A percentile compares a stretch with the other conserved stretches of the same genome.
Evolutionary conservation across 805 yeast genomes (phyloP).

Genomic region (Yamadazyma laniorum): DNA sequence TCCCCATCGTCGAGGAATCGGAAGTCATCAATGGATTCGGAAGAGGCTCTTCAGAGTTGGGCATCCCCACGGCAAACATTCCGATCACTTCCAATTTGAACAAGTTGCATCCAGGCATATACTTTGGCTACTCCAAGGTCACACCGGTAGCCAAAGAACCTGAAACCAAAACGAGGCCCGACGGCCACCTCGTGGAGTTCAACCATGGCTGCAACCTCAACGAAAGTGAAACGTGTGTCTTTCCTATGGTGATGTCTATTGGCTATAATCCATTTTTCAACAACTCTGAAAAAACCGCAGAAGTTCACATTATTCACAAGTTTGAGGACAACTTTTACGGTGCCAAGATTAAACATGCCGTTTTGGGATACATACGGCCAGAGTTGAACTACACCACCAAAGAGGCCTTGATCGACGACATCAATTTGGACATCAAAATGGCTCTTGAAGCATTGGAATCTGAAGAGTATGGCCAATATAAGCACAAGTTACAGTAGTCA

Average conservation of each 20-base stretch:
- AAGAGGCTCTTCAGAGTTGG: slow-evolving; percentile 89
- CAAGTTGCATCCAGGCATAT: slow-evolving; percentile 71
- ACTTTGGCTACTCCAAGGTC: slow-evolving; percentile 72
- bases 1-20: slow-evolving; percentile 43
- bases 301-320: slow-evolving; percentile 78
- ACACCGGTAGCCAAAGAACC: slow-evolving; percentile 17
- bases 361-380: slow-evolving; percentile 89
- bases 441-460: slow-evolving; percentile 50
- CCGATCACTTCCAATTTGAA: slow-evolving; percentile 52
- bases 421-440: slow-evolving; percentile 70
- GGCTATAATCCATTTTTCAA: slow-evolving; percentile 95
- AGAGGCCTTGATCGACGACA: slow-evolving; percentile 84
- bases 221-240: slow-evolving; percentile 42
- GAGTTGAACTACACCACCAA: slow-evolving; percentile 81
- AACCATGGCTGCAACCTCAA: slow-evolving; percentile 57
- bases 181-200: slow-evolving; percentile 38
- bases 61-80: slow-evolving; percentile 94
- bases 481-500: background rate
- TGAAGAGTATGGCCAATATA: slow-evolving; percentile 1
- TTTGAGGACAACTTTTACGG: slow-evolving; percentile 78
- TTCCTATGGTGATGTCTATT: slow-evolving; percentile 92
- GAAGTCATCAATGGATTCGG: slow-evolving; percentile 83
- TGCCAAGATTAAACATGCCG: slow-evolving; percentile 61
- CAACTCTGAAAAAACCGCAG: slow-evolving; percentile 78
- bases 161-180: slow-evolving; percentile 19